phyloP scores from a whole-genome alignment of 2,329 filamentous ascomycete genomes.

The Paraconiothyrium sp. region DNA sequence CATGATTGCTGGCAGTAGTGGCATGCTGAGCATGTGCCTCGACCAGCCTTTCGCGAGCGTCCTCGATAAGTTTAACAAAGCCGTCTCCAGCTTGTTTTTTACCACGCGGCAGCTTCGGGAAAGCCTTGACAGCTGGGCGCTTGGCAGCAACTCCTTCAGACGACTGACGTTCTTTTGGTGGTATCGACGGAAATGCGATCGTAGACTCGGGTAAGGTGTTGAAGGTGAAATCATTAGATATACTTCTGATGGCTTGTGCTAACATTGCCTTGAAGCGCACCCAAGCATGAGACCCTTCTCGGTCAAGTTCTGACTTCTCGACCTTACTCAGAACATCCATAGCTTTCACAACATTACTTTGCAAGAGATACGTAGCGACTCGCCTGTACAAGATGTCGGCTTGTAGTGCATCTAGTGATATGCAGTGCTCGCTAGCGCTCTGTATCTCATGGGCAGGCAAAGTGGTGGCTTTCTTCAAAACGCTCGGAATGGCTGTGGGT shows the following conservation, averaged over 20 bases:
- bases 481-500: conserved; percentile 22
- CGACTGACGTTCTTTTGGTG: conserved; percentile 35
- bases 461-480: conserved; percentile 22
- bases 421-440: conserved; percentile 47
- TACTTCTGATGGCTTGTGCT: conserved; percentile 73
- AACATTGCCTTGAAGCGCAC: conserved; percentile 74
- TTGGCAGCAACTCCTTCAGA: conserved; percentile 34
- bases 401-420: conserved; percentile 54
- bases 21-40: conserved; percentile 67
- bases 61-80: conserved; percentile 69
- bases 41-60: conserved; percentile 72
- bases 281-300: conserved; percentile 62
- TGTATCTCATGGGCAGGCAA: conserved; percentile 15
- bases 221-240: conserved; percentile 83
- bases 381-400: conserved; percentile 62
- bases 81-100: conserved; percentile 41
- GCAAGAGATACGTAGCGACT: conserved; percentile 53
- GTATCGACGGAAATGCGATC: conserved; percentile 81
- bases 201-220: conserved; percentile 93
- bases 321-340: conserved; percentile 37
- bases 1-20: conserved; percentile 63
- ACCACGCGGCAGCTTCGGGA: conserved; percentile 28
- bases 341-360: conserved; percentile 43
- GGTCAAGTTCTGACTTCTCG: conserved; percentile 44
- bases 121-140: conserved; percentile 22